Evolutionary conservation across 805 yeast genomes (phyloP).

Genomic region (Scheffersomyces spartinae): DNA sequence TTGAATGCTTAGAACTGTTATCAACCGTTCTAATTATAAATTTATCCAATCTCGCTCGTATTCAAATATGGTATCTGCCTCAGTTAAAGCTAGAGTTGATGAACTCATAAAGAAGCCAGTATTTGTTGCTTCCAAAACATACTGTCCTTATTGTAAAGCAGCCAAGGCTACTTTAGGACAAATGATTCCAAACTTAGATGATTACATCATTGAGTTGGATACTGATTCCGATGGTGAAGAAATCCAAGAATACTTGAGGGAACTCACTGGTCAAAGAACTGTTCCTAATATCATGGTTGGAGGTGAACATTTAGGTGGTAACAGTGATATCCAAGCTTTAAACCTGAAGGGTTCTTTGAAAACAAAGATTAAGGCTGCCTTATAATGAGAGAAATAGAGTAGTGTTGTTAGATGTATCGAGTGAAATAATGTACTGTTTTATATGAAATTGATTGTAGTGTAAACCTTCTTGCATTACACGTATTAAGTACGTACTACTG

Average conservation of each 20-base stretch:
- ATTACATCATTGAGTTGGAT: slow-evolving; percentile 46
- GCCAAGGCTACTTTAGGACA: slow-evolving; percentile 30
- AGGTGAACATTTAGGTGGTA: slow-evolving; percentile 93
- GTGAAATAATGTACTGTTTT: too few species aligned
- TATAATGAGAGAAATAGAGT: too few species aligned
- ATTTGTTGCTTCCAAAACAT: slow-evolving; percentile 72
- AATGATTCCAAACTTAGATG: slow-evolving; percentile 28
- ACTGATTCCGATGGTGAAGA: slow-evolving; percentile 52
- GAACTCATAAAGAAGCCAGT: slow-evolving; percentile 55
- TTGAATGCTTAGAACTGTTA: slow-evolving; percentile 1
- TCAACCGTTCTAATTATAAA: slow-evolving; percentile 1
- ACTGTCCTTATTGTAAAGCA: slow-evolving; percentile 33
- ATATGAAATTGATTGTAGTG: too few species aligned
- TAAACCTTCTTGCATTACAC: too few species aligned
- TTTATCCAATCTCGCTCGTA: slow-evolving; percentile 10
- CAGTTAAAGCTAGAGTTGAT: slow-evolving; percentile 46
- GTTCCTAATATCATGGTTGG: slow-evolving; percentile 88
- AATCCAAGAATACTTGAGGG: slow-evolving; percentile 66
- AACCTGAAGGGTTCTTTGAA: slow-evolving; percentile 51
- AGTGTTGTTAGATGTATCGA: too few species aligned
- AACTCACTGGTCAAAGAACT: slow-evolving; percentile 81
- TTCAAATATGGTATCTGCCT: slow-evolving; percentile 46
- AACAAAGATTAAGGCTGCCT: slow-evolving; percentile 24
- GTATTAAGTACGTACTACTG: too few species aligned
- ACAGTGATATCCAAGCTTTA: slow-evolving; percentile 74